Evolutionary conservation across 495 filamentous ascomycete species (phyloP), one percentile per base, ranked within the genome.

Genomic region (Bacidia rubella): DNA sequence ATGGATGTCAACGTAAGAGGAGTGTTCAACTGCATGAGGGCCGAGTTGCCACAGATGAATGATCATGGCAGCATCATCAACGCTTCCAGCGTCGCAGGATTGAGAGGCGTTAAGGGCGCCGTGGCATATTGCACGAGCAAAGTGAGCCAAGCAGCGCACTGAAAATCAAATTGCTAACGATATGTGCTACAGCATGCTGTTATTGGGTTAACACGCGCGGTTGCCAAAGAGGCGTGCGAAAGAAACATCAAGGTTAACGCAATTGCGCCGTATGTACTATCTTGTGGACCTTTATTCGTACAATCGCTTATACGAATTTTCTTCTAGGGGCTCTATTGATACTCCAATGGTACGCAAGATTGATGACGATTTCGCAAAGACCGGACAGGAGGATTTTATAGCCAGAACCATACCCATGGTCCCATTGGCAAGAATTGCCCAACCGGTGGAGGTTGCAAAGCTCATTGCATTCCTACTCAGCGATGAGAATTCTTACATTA

Each of bases 211-310:
- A 80, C 77, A 11, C 73, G 64, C 55, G 66, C 67, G 10, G 77
- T 77, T 17, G 79, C 80, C 2, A 74, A 71, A 51, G 79, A 83
- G 61, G 73, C 70, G 45, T 77, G 77, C 10, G 52, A 51, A 17
- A 71, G 66, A 43, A 67, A 64, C 19, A 72, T 83, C 53, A 64
- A 80, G 49, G 71, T 83, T 23, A 85, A 85, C 63, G 68, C 71
- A 2, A 69, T 79, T 49, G 74, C 73, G 1, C 76, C 75, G 57
- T 75, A 52, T 66, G 72, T 69, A 7, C 22, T 48, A 48, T 24
- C 46, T 24, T 20, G 0, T 26, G 11, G 26, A 12, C n/a, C n/a
- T n/a, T n/a, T n/a, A n/a, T n/a, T n/a, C n/a, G n/a, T n/a, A n/a
- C n/a, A n/a, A n/a, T n/a, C n/a, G n/a, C n/a, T n/a, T n/a, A n/a